These are phyloP conservation scores for Aspergillus udagawae DNA, from an alignment of 2,329 filamentous ascomycete species.

Conservation along the genomic window DNA sequence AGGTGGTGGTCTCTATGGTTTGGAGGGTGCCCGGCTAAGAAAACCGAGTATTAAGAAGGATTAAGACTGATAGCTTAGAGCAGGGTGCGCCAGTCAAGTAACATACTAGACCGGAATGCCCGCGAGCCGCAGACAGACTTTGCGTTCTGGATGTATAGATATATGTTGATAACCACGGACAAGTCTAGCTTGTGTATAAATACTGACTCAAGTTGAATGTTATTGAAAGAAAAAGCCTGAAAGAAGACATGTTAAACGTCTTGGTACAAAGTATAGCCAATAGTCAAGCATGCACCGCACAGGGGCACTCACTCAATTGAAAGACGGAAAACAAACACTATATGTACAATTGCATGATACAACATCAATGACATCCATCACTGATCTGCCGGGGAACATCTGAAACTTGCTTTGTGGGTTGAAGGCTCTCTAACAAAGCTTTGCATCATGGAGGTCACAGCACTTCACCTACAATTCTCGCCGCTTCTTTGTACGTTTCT, in stretches of 20 bases:
- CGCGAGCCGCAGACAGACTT: too few species aligned
- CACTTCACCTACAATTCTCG: slow-evolving; percentile 97
- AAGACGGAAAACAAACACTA: neutral
- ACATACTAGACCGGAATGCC: neutral
- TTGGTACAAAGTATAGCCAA: neutral
- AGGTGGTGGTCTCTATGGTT: slow-evolving; percentile 84
- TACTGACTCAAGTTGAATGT: neutral
- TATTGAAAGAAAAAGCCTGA: neutral
- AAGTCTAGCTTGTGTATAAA: neutral
- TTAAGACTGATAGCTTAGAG: slow-evolving; percentile 2
- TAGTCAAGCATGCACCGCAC: neutral
- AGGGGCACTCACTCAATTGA: neutral
- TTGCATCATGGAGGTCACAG: slow-evolving; percentile 50
- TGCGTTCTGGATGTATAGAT: neutral
- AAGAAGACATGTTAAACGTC: neutral
- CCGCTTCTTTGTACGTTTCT: slow-evolving; percentile 92
- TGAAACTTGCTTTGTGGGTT: neutral
- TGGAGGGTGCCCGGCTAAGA: slow-evolving; percentile 53
- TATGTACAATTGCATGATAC: neutral
- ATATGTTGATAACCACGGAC: neutral
- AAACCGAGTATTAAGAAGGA: slow-evolving; percentile 19
- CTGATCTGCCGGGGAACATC: neutral
- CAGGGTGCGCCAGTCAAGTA: neutral
- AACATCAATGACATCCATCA: neutral
- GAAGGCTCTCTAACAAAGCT: neutral